Evolutionary conservation across 2,329 filamentous ascomycete genomes (phyloP).

Genomic region (Atkinsonella texensis): DNA sequence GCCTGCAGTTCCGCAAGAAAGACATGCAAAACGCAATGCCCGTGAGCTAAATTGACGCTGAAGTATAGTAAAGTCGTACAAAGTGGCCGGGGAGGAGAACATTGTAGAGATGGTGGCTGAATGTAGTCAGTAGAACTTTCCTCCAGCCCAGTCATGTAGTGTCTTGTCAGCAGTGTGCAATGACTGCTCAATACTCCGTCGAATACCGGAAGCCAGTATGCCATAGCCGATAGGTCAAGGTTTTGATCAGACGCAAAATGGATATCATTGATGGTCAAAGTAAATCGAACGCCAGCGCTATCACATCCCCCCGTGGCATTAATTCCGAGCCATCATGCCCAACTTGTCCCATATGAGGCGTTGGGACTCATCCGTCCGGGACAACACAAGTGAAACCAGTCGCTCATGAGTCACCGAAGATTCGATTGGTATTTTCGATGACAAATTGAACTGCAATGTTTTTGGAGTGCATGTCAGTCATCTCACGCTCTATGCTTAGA

Average conservation of each 20-base stretch:
- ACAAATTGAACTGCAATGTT: slow-evolving; percentile 86
- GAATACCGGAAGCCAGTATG: neutral
- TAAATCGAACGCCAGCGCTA: slow-evolving; percentile 2
- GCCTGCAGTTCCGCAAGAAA: neutral
- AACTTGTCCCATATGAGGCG: neutral
- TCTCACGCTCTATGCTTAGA: slow-evolving; percentile 78
- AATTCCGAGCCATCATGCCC: neutral
- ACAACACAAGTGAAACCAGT: neutral
- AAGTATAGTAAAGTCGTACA: no score
- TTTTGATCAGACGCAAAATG: slow-evolving; percentile 1
- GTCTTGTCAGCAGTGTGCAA: neutral
- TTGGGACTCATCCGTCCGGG: neutral
- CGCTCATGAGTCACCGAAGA: slow-evolving; percentile 48
- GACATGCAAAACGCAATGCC: neutral
- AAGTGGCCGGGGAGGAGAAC: neutral
- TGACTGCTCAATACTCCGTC: neutral
- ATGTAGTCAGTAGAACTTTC: no score
- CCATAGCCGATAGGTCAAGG: neutral
- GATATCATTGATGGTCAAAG: neutral
- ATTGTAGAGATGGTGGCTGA: neutral
- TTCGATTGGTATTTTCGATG: slow-evolving; percentile 75
- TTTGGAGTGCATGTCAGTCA: slow-evolving; percentile 92
- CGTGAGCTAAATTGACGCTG: no score
- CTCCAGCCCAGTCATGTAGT: neutral
- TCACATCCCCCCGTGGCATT: neutral